These are phyloP conservation scores for Pichia sp. DNA, from an alignment of 1,139 yeast genomes.

Conservation along the genomic window DNA sequence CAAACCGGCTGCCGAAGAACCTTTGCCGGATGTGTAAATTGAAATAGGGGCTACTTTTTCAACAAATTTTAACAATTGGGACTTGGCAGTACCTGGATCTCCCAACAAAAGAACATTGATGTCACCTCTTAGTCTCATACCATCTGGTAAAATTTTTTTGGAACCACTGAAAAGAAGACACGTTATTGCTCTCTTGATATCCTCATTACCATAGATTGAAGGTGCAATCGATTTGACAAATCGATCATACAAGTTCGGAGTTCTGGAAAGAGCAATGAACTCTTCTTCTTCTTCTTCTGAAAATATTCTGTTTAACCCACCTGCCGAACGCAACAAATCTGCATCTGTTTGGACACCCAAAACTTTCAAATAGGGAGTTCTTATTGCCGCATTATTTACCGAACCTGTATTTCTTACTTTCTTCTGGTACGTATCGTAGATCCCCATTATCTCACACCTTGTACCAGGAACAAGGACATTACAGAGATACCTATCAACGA, in stretches of 20 bases:
- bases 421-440: conserved; percentile 84
- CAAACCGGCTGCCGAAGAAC: conserved; percentile 98
- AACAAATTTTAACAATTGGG: conserved; percentile 89
- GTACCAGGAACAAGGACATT: conserved; percentile 94
- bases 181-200: conserved; percentile 88
- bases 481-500: conserved; percentile 85
- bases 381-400: conserved; percentile 70
- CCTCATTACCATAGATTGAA: conserved; percentile 88
- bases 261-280: conserved; percentile 72
- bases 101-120: conserved; percentile 89
- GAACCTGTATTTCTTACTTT: conserved; percentile 43
- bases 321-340: conserved; percentile 50
- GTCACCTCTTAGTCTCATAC: conserved; percentile 95
- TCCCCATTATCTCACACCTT: conserved; percentile 85
- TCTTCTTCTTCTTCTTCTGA: conserved; percentile 93
- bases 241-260: conserved; percentile 77
- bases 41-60: conserved; percentile 94
- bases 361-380: conserved; percentile 87
- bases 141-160: conserved; percentile 87
- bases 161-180: conserved; percentile 95
- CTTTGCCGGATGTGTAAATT: conserved; percentile 96
- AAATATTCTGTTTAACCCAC: conserved; percentile 50
- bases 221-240: conserved; percentile 94
- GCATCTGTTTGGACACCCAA: conserved; percentile 78
- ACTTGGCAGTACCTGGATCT: conserved; percentile 99